These are phyloP conservation scores for Lasiosphaeria ovina DNA, from an alignment of 495 filamentous ascomycete genomes.

Conservation along the genomic window DNA sequence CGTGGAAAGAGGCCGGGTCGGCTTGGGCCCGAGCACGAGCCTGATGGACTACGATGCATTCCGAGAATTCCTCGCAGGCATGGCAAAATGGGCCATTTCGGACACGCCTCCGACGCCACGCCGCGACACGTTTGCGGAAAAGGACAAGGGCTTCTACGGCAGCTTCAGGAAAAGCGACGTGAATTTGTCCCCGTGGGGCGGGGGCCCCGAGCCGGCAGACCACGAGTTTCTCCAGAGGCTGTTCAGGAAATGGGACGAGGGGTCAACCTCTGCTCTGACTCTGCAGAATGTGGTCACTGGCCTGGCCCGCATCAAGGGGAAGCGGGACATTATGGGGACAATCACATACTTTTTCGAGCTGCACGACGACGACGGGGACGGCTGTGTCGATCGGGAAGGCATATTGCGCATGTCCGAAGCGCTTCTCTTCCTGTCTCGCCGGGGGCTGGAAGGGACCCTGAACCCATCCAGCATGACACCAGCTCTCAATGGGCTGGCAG, in stretches of 20 bases:
- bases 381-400: conserved; percentile 93
- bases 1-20: conserved; percentile 78
- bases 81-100: conserved; percentile 86
- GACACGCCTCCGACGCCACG: conserved; percentile 62
- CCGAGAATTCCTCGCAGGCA: conserved; percentile 84
- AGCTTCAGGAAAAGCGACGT: conserved; percentile 46
- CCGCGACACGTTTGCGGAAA: conserved; percentile 53
- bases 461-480: conserved; percentile 47
- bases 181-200: conserved; percentile 67
- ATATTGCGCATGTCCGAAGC: conserved; percentile 94
- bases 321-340: conserved; percentile 90
- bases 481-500: conserved; percentile 35
- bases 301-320: conserved; percentile 84
- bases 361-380: conserved; percentile 89
- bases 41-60: conserved; percentile 97
- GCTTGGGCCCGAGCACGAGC: conserved; percentile 80
- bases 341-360: conserved; percentile 98
- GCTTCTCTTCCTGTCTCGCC: conserved; percentile 82
- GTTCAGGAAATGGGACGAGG: conserved; percentile 83
- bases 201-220: conserved; percentile 78
- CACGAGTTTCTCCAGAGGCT: conserved; percentile 93
- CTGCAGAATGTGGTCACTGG: conserved; percentile 90
- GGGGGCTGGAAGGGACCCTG: conserved; percentile 74
- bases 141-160: conserved; percentile 51
- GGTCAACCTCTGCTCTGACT: conserved; percentile 69